Conservation (phyloP, 352 stramenopile genomes). For the Globisporangium irregulare region DNA sequence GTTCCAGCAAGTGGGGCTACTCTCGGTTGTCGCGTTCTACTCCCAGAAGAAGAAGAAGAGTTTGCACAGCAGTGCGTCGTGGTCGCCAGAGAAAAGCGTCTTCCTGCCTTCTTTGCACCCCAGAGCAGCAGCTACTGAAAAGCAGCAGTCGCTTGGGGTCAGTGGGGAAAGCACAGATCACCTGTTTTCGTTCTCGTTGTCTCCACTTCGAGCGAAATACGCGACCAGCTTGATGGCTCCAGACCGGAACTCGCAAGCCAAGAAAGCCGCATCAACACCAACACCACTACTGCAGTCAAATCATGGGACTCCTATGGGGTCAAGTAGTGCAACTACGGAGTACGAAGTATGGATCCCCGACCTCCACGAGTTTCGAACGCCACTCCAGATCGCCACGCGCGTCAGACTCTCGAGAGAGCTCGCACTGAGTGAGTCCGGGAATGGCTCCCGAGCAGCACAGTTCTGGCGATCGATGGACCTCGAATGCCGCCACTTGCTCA, state of each 20-base stretch:
- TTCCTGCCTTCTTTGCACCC: conserved; percentile 3
- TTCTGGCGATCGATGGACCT: conserved; percentile 2
- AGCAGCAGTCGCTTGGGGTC: neutral
- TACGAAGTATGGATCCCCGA: conserved; percentile 31
- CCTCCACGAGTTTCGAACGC: conserved; percentile 25
- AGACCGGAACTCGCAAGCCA: neutral
- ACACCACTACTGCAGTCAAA: neutral
- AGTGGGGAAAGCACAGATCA: neutral
- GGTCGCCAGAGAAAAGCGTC: neutral
- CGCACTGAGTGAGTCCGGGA: conserved; percentile 1
- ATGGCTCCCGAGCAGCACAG: neutral
- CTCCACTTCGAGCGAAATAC: conserved; percentile 13
- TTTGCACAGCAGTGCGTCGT: conserved; percentile 6
- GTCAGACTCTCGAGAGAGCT: conserved; percentile 30
- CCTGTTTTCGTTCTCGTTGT: conserved; percentile 13
- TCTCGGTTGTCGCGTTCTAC: conserved; percentile 24
- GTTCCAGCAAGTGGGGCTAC: conserved; percentile 52
- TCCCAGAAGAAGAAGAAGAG: neutral
- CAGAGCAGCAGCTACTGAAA: neutral
- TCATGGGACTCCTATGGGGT: neutral
- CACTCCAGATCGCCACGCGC: conserved; percentile 31
- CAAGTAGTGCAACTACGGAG: neutral
- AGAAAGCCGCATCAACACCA: neutral
- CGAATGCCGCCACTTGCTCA: conserved; percentile 11
- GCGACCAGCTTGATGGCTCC: neutral